Conservation (phyloP, 192 early-diverging fungal species). For the Coemansia sp. region DNA sequence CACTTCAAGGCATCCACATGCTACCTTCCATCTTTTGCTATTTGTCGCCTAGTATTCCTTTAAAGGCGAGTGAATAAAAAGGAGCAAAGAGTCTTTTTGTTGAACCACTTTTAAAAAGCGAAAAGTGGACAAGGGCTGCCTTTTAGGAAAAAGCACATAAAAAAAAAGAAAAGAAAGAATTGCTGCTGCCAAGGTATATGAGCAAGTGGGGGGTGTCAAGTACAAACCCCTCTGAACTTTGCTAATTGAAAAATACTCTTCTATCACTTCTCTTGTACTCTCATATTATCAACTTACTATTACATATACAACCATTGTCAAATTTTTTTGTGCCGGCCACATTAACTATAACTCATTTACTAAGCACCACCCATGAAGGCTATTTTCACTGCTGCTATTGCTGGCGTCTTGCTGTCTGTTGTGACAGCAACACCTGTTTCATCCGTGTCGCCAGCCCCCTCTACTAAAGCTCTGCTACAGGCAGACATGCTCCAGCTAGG, state of each 20-base stretch:
- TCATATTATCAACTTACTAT: neutral
- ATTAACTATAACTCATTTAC: neutral
- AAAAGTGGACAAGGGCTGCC: neutral
- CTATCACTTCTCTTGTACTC: neutral
- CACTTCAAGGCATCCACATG: neutral
- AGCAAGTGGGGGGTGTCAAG: neutral
- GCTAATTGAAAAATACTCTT: neutral
- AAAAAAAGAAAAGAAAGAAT: neutral
- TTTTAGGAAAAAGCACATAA: neutral
- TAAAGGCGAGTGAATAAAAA: neutral
- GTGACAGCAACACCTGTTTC: constrained; percentile 3
- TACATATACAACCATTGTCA: neutral
- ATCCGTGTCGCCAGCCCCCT: neutral
- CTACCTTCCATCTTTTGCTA: neutral
- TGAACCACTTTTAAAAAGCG: neutral
- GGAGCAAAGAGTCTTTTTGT: neutral
- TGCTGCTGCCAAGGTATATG: neutral
- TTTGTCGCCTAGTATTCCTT: neutral
- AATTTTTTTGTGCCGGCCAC: constrained; percentile 17
- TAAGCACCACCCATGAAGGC: constrained; percentile 10
- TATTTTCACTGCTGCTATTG: neutral
- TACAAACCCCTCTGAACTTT: neutral
- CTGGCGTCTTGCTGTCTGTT: neutral
- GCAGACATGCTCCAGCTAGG: constrained; percentile 12
- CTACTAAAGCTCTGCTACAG: neutral